Evolutionary conservation across 2,329 filamentous ascomycete species (phyloP).

Genomic region (Bipolaris sorokiniana): DNA sequence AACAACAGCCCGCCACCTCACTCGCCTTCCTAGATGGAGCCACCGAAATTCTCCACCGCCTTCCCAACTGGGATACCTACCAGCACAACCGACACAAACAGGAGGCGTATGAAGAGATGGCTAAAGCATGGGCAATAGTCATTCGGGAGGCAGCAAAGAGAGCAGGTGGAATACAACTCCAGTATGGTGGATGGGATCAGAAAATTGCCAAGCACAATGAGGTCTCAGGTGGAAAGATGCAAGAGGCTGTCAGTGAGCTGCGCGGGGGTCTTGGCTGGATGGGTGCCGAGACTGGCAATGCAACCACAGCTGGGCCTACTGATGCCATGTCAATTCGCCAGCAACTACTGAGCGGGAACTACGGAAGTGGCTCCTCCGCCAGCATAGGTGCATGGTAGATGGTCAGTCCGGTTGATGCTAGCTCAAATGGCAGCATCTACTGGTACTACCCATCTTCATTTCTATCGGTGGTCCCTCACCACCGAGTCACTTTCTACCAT

Average conservation of each 20-base stretch:
- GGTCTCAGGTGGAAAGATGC: constrained; percentile 80
- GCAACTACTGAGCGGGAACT: constrained; percentile 63
- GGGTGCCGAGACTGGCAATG: constrained; percentile 52
- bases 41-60: constrained; percentile 84
- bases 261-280: constrained; percentile 79
- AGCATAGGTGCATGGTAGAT: constrained; percentile 63
- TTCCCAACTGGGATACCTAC: constrained; percentile 90
- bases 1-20: constrained; percentile 81
- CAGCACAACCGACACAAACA: constrained; percentile 92
- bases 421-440: background rate
- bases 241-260: constrained; percentile 79
- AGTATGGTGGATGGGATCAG: constrained; percentile 92
- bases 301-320: constrained; percentile 28
- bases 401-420: background rate
- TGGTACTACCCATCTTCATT: background rate
- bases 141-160: constrained; percentile 90
- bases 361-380: constrained; percentile 60
- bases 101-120: constrained; percentile 94
- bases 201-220: constrained; percentile 86
- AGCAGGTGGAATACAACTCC: constrained; percentile 86
- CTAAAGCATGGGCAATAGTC: constrained; percentile 89
- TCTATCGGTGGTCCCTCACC: background rate
- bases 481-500: background rate
- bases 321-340: constrained; percentile 48
- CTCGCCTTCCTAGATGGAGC: constrained; percentile 87